Percentiles rank a stretch among this genome's conserved stretches.
These are phyloP conservation scores for Hygrophila difformis DNA, from an alignment of 257 asterid genomes.

Conservation along the genomic window DNA sequence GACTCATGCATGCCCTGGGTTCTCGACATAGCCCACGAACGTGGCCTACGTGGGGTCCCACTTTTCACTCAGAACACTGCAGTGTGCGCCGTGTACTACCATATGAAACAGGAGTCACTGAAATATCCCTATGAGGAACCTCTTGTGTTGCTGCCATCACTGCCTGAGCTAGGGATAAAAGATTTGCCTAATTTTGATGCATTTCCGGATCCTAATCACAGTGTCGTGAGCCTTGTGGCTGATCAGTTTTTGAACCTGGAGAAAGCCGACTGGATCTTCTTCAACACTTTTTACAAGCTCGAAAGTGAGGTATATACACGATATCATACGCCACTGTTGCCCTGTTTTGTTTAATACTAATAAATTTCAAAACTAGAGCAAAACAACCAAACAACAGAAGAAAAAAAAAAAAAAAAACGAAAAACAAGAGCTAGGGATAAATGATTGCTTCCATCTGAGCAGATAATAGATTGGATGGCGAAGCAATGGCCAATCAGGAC, in stretches of 20 bases:
- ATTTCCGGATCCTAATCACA: not conserved
- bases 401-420: too few relatives aligned
- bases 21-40: conserved; percentile 21
- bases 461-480: conserved; percentile 27
- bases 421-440: not conserved
- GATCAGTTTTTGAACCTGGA: conserved; percentile 26
- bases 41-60: conserved; percentile 24
- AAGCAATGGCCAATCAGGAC: conserved; percentile 19
- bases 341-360: too few relatives aligned
- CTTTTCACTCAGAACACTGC: conserved; percentile 39
- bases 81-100: conserved; percentile 29
- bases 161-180: conserved; percentile 23
- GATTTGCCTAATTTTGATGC: conserved; percentile 33
- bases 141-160: conserved; percentile 18
- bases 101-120: conserved; percentile 21
- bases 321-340: too few relatives aligned
- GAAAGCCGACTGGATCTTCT: conserved; percentile 33
- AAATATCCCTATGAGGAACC: conserved; percentile 19
- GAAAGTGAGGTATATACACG: conserved; percentile 20
- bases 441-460: too few relatives aligned
- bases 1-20: conserved; percentile 29
- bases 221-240: not conserved
- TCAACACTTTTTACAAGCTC: conserved; percentile 34
- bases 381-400: too few relatives aligned
- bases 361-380: too few relatives aligned